Evolutionary conservation across 1,284 basidiomycete species (phyloP).

Genomic region (Rhodotorula sp.): DNA sequence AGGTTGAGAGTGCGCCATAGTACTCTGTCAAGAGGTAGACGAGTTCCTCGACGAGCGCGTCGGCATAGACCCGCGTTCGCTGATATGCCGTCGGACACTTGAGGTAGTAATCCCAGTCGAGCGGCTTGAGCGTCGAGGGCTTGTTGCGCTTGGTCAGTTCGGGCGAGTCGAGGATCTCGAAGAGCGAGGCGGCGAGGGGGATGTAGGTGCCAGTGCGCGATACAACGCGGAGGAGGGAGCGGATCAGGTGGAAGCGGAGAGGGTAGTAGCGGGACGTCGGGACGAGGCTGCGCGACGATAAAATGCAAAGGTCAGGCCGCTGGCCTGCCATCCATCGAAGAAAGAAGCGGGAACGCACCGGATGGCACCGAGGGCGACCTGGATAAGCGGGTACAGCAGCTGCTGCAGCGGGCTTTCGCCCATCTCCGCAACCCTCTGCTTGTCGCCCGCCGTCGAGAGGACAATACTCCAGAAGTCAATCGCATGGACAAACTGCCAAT

Average conservation of each 20-base stretch:
- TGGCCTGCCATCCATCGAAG: no score
- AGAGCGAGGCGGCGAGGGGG: slow-evolving; percentile 77
- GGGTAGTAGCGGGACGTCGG: slow-evolving; percentile 77
- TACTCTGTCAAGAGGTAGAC: slow-evolving; percentile 77
- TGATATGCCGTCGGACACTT: slow-evolving; percentile 84
- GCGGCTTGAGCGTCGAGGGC: slow-evolving; percentile 79
- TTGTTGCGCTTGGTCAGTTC: slow-evolving; percentile 72
- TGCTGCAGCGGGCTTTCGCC: slow-evolving; percentile 76
- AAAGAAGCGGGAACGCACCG: slow-evolving; percentile 58
- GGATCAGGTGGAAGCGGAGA: slow-evolving; percentile 70
- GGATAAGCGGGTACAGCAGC: slow-evolving; percentile 91
- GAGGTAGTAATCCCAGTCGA: slow-evolving; percentile 84
- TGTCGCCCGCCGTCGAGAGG: slow-evolving; percentile 73
- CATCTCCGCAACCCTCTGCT: slow-evolving; percentile 56
- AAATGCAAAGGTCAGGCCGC: slow-evolving; percentile 16
- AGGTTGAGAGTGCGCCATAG: slow-evolving; percentile 60
- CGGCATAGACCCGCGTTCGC: slow-evolving; percentile 81
- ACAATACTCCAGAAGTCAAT: slow-evolving; percentile 96
- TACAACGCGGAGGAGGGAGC: slow-evolving; percentile 68
- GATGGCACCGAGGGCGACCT: slow-evolving; percentile 88
- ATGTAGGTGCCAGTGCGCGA: slow-evolving; percentile 82
- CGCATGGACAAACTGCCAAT: slow-evolving; percentile 97
- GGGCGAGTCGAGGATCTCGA: slow-evolving; percentile 79
- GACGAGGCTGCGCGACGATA: slow-evolving; percentile 61
- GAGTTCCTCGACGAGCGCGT: slow-evolving; percentile 79